Evolutionary conservation across 345 rosid species (phyloP).

Genomic region (Psidium guajava): DNA sequence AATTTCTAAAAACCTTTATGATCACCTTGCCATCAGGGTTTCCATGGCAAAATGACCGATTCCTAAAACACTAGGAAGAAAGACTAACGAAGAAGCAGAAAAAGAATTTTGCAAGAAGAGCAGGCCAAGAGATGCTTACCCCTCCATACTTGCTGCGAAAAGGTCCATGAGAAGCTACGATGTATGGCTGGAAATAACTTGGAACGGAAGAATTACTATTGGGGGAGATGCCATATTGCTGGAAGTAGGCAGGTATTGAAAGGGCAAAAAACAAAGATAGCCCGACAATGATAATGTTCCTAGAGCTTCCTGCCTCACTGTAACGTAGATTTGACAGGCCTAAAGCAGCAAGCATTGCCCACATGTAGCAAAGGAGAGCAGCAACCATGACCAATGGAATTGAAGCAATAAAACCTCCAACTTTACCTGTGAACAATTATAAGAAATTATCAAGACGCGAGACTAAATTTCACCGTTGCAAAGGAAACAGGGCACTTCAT

Average conservation of each 20-base stretch:
- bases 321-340: conserved; percentile 93
- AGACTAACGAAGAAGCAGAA: not conserved
- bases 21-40: not conserved
- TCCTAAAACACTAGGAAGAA: not conserved
- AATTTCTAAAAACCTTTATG: not conserved
- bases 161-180: conserved; percentile 89
- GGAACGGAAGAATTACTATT: conserved; percentile 70
- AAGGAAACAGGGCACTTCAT: not conserved
- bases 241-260: conserved; percentile 89
- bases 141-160: conserved; percentile 56
- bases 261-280: conserved; percentile 78
- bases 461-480: not conserved
- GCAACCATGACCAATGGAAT: conserved; percentile 97
- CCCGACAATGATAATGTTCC: conserved; percentile 90
- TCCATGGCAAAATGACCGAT: not conserved
- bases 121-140: conserved; percentile 28
- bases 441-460: not conserved
- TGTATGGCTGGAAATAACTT: conserved; percentile 79
- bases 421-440: conserved; percentile 49
- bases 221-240: conserved; percentile 80
- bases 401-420: conserved; percentile 93
- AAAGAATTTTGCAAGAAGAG: not conserved
- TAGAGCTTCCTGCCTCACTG: conserved; percentile 97
- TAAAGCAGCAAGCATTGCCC: conserved; percentile 92
- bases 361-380: conserved; percentile 95